These are phyloP conservation scores for Claviceps arundinis DNA, from an alignment of 2,329 filamentous ascomycete genomes.

Conservation along the genomic window DNA sequence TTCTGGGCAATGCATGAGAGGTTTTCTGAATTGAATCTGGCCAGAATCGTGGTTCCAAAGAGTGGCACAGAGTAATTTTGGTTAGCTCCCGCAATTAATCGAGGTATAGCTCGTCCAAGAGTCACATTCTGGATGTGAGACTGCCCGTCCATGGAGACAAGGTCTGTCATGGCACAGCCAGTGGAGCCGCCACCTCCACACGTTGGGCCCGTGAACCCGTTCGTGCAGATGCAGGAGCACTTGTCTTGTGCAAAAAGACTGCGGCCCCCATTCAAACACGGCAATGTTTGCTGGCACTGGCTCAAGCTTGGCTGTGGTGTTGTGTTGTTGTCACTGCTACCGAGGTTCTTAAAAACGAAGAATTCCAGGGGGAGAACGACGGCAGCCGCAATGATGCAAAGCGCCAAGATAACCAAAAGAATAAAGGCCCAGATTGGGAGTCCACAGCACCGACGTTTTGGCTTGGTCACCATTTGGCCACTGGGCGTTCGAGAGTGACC, in stretches of 20 bases:
- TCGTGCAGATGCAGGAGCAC: slow-evolving; percentile 80
- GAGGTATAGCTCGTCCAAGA: slow-evolving; percentile 64
- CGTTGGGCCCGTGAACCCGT: slow-evolving; percentile 60
- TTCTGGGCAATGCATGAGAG: slow-evolving; percentile 79
- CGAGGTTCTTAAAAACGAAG: slow-evolving; percentile 42
- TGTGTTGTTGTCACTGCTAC: slow-evolving; percentile 13
- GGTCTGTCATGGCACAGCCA: slow-evolving; percentile 39
- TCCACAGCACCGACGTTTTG: slow-evolving; percentile 60
- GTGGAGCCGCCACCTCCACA: slow-evolving; percentile 33
- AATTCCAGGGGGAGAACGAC: slow-evolving; percentile 64
- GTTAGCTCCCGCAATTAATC: slow-evolving; percentile 52
- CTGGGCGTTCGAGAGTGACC: slow-evolving; percentile 6
- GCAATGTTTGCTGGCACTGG: slow-evolving; percentile 46
- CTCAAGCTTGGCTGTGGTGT: slow-evolving; percentile 23
- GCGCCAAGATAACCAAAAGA: slow-evolving; percentile 46
- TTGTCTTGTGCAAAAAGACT: slow-evolving; percentile 53
- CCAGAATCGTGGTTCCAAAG: slow-evolving; percentile 53
- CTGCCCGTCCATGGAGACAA: slow-evolving; percentile 26
- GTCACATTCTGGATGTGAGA: slow-evolving; percentile 52
- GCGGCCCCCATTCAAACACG: slow-evolving; percentile 69
- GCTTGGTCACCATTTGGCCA: slow-evolving; percentile 11
- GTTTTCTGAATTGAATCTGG: slow-evolving; percentile 60
- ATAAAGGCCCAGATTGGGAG: slow-evolving; percentile 70
- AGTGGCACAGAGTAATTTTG: slow-evolving; percentile 66
- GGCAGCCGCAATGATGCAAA: slow-evolving; percentile 66